Percentiles rank a stretch among this genome's conserved stretches.
These are phyloP conservation scores for Podospora conica DNA, from an alignment of 495 filamentous ascomycete species.

Conservation along the genomic window DNA sequence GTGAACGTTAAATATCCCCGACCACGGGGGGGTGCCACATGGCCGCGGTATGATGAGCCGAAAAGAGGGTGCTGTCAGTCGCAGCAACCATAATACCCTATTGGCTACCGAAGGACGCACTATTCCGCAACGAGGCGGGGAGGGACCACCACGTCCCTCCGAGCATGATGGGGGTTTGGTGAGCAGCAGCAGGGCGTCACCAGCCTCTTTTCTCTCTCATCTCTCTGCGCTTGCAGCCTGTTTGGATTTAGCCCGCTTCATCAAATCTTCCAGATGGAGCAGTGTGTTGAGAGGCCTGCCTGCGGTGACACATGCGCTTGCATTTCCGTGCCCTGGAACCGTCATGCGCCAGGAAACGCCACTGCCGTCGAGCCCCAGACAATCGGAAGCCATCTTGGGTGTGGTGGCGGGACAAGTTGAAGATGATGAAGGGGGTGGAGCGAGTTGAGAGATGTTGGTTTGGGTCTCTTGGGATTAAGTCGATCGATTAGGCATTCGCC, in stretches of 20 bases:
- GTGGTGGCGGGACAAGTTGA: neutral
- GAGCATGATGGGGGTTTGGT: neutral
- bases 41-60: slow-evolving; percentile 19
- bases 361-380: neutral
- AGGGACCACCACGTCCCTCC: neutral
- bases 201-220: neutral
- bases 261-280: slow-evolving; percentile 9
- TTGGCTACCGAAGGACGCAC: slow-evolving; percentile 22
- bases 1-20: neutral
- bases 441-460: neutral
- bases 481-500: neutral
- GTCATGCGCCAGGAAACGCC: neutral
- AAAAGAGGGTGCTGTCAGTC: slow-evolving; percentile 7
- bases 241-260: slow-evolving; percentile 23
- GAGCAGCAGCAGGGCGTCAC: neutral
- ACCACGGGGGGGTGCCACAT: neutral
- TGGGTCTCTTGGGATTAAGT: no score
- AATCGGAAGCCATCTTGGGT: neutral
- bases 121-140: slow-evolving; percentile 8
- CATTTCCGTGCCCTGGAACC: neutral
- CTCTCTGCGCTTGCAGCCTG: slow-evolving; percentile 14
- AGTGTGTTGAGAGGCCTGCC: neutral
- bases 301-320: neutral
- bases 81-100: slow-evolving; percentile 20
- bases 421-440: neutral